Base-by-base conservation (phyloP, 345 rosid genomes). In the Syzygium grande region DNA sequence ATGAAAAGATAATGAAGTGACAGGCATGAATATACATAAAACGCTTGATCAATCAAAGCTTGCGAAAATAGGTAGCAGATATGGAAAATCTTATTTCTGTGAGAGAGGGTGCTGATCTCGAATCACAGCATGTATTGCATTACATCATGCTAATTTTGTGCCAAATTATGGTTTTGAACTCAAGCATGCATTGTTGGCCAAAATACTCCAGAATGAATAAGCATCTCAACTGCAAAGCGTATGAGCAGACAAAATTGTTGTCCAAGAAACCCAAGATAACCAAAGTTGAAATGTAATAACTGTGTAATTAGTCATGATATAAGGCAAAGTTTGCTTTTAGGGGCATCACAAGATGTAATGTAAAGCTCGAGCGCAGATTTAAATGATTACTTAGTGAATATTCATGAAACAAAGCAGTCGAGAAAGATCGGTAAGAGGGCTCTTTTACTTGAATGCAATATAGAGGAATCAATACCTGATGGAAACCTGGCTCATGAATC, bases 401-500 rank as follows among this genome's bases (percentile, higher is more conserved):
- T 73, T 11, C 49, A 10, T 9, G 80, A 58, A 58, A 73, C 49
- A 73, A 73, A 73, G 83, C 83, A 73, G 27, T 38, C 4, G 4
- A 73, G 83, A 38, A 73, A 73, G 49, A 73, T 38, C 14, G 4
- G 2, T 19, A 38, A 73, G 49, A 73, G 80, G 43, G 46, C 80
- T 68, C 12, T 68, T 7, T 7, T 34, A 21, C 79, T 68, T 17
- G 25, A 73, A 73, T 34, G 80, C 7, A 73, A 38, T 56, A 29
- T 12, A 46, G 27, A 84, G 43, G 30, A 15, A 27, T 29, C 49
- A 14, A 89, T 90, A 97, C 98, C 99, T 97, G 98, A 93, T 96
- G 99, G 88, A 97, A 97, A 54, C 99, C 99, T 15, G 99, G 96
- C 86, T 97, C 99, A 27, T 84, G 93, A 30, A 96, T 93, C 87